A percentile compares a stretch with the other conserved stretches of the same genome.
Conservation (phyloP, 495 filamentous ascomycete species). For the Melanomma pulvis-pyrius region DNA sequence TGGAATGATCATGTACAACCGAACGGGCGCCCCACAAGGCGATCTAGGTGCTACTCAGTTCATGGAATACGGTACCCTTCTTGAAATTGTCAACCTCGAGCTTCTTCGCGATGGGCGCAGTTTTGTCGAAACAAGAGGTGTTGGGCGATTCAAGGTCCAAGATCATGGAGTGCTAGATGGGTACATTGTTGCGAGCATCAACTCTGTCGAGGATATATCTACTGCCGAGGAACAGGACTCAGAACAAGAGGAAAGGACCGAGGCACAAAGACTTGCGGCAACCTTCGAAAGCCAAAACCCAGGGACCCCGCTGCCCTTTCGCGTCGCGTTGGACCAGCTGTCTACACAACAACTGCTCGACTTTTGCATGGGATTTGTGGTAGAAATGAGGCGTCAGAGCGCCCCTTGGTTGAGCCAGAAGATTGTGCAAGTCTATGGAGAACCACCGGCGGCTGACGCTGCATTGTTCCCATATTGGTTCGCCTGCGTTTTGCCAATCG, state of each 20-base stretch:
- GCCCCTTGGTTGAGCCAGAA: constrained; percentile 73
- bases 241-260: constrained; percentile 64
- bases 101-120: constrained; percentile 78
- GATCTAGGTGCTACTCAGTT: constrained; percentile 63
- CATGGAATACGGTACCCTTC: constrained; percentile 74
- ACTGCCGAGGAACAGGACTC: constrained; percentile 76
- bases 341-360: constrained; percentile 71
- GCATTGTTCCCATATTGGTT: constrained; percentile 89
- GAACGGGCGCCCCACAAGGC: constrained; percentile 55
- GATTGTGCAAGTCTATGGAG: constrained; percentile 73
- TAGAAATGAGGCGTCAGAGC: constrained; percentile 63
- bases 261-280: constrained; percentile 3
- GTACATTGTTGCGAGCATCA: constrained; percentile 72
- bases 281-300: constrained; percentile 1
- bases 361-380: constrained; percentile 66
- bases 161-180: constrained; percentile 69
- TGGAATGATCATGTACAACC: constrained; percentile 80
- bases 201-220: constrained; percentile 78
- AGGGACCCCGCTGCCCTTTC: constrained; percentile 32
- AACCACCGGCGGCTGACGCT: constrained; percentile 72
- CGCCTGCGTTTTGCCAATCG: constrained; percentile 75
- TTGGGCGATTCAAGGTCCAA: constrained; percentile 73
- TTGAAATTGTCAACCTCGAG: constrained; percentile 72
- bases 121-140: constrained; percentile 72
- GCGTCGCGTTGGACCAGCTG: constrained; percentile 58